phyloP scores from a whole-genome alignment of 2,329 filamentous ascomycete species.

The Aurifilum marmelostoma region DNA sequence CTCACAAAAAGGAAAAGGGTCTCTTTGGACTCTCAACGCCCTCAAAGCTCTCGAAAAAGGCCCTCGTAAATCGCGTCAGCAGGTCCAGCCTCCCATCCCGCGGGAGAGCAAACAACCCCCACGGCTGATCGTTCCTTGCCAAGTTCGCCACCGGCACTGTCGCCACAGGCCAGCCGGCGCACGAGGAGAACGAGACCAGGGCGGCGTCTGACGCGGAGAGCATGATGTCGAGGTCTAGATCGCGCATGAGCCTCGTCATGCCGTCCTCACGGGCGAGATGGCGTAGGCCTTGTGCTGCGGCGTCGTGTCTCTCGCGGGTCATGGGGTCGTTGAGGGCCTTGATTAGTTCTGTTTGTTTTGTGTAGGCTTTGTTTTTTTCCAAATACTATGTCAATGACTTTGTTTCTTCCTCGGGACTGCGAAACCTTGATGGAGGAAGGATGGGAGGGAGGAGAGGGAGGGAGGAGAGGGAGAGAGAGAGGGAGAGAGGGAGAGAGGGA shows the following conservation, averaged over 20 bases:
- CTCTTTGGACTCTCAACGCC: background rate
- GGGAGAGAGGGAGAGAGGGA: too few relatives aligned
- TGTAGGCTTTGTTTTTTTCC: slow-evolving; percentile 15
- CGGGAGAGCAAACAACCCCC: slow-evolving; percentile 36
- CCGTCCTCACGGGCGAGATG: slow-evolving; percentile 24
- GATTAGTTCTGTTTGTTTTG: slow-evolving; percentile 28
- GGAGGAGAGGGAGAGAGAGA: too few relatives aligned
- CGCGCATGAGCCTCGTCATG: slow-evolving; percentile 26
- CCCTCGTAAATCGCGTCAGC: slow-evolving; percentile 34
- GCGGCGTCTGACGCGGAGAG: slow-evolving; percentile 31
- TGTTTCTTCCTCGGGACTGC: background rate
- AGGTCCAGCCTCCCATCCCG: slow-evolving; percentile 30
- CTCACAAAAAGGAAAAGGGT: too few relatives aligned
- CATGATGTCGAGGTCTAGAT: slow-evolving; percentile 31
- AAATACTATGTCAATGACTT: background rate
- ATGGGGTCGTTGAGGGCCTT: slow-evolving; percentile 26
- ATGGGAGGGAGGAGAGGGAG: background rate
- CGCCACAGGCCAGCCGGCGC: slow-evolving; percentile 35
- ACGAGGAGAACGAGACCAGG: slow-evolving; percentile 30
- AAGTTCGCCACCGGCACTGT: slow-evolving; percentile 35
- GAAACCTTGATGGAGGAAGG: background rate
- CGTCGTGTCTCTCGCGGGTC: slow-evolving; percentile 22
- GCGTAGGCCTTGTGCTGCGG: slow-evolving; percentile 21
- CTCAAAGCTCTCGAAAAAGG: slow-evolving; percentile 26
- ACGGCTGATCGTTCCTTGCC: slow-evolving; percentile 34